Evolutionary conservation across 495 filamentous ascomycete genomes (phyloP), one percentile per base, ranked within the genome.

Genomic region (Sabuloglossum arenarium): DNA sequence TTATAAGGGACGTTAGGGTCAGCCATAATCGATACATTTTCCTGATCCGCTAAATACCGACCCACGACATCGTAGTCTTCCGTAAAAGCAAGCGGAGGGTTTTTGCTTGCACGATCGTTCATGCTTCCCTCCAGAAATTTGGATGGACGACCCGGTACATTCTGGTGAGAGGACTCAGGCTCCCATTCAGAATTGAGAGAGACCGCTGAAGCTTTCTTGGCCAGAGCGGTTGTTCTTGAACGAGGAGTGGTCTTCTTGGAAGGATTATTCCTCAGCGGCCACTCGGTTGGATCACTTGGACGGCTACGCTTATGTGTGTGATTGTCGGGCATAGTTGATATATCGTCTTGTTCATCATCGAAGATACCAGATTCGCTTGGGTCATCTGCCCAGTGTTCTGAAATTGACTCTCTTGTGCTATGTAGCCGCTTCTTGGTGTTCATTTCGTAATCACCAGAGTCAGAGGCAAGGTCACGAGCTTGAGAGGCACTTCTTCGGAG

Each of bases 71-170:
- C 47, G 21, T 51, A 51, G 8, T 76, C 72, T 8, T 70, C 76
- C 31, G 81, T 65, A 62, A 79, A 86, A 43, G 77, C 72, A 30
- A 70, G 66, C 9, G 84, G 84, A 37, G 84, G 84, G 60, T 70
- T 77, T 57, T 81, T 73, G 59, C 81, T 86, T 19, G 75, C 72
- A 57, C 81, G 77, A 64, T 88, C 84, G 63, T 79, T 84, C 83
- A 88, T 87, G 56, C 75, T 83, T 1, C 80, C 84, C 61, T 88
- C 84, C 4, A 81, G 66, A 61, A 88, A 88, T 29, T 76, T 71
- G 9, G 79, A 82, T 14, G 72, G 71, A 10, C 79, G 76, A 45
- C 39, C 49, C 1, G 42, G 6, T 19, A 19, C 14, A n/a, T 30
- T 3, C 16, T 29, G 47, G 23, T 19, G 25, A 29, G 47, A 12